phyloP scores from a whole-genome alignment of 768 basidiomycete genomes.

The Trametes elegans region DNA sequence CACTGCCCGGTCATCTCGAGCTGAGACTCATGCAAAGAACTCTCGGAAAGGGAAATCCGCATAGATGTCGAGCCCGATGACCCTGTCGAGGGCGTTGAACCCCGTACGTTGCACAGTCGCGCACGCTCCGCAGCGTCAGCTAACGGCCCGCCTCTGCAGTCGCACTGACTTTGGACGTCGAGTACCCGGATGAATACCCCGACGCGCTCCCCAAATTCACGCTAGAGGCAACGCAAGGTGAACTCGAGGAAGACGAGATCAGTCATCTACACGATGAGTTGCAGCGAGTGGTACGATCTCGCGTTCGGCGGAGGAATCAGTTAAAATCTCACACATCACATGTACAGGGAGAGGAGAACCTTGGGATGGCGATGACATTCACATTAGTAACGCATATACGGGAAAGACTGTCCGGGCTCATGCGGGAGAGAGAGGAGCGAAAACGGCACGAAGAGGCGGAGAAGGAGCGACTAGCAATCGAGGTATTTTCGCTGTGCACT shows the following conservation, averaged over 20 bases:
- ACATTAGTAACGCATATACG: slow-evolving; percentile 84
- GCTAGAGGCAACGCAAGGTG: slow-evolving; percentile 58
- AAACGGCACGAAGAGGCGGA: slow-evolving; percentile 64
- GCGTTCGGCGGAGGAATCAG: too few relatives aligned
- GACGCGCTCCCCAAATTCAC: slow-evolving; percentile 75
- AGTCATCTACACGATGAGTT: slow-evolving; percentile 55
- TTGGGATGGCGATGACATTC: slow-evolving; percentile 98
- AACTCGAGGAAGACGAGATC: slow-evolving; percentile 58
- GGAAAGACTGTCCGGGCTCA: slow-evolving; percentile 67
- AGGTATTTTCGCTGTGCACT: slow-evolving; percentile 46
- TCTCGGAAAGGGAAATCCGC: slow-evolving; percentile 77
- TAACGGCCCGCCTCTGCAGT: slow-evolving; percentile 45
- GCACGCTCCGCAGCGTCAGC: slow-evolving; percentile 4
- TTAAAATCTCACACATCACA: too few relatives aligned
- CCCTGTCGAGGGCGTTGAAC: slow-evolving; percentile 56
- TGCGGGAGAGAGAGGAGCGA: slow-evolving; percentile 56
- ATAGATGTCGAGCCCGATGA: slow-evolving; percentile 90
- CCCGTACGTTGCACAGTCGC: slow-evolving; percentile 40
- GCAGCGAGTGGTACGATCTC: slow-evolving; percentile 48
- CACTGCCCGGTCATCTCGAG: slow-evolving; percentile 27
- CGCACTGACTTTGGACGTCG: slow-evolving; percentile 65
- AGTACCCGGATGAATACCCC: slow-evolving; percentile 83
- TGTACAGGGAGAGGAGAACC: slow-evolving; percentile 73
- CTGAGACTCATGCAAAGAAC: slow-evolving; percentile 67
- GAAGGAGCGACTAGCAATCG: slow-evolving; percentile 68